Base-by-base conservation (phyloP, 139 green algal genomes). In the Zygnema cylindricum region DNA sequence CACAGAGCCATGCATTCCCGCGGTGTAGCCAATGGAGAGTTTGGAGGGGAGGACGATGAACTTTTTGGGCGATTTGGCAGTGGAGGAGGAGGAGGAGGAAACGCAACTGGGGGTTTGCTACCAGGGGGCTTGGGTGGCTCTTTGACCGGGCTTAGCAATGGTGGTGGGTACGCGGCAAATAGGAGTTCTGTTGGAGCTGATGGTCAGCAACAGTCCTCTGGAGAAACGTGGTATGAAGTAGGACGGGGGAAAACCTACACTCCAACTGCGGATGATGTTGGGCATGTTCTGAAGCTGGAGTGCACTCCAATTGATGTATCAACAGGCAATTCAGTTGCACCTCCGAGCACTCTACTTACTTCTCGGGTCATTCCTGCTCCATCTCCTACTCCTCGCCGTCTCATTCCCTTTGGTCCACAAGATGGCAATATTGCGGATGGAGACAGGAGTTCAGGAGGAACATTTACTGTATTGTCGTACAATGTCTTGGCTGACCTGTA, bases 401-500 rank as follows among this genome's bases (percentile, higher is more conserved):
- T 99, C 88, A 92, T 98, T 40, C 91, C 94, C 35, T 83, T 98
- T 33, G 87, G 92, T 41, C 84, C 79, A 36, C 42, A 85, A n/a
- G 87, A 42, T 77, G 63, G 86, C 86, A 33, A 82, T 83, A 1
- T 76, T 83, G 63, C 57, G 36, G 71, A 93, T 84, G 78, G 88
- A 83, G 76, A 36, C 83, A 57, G 43, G 77, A 23, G 1, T 78
- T 71, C 71, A 57, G 79, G 69, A 49, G 89, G 94, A 91, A 81
- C 91, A 3, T 99, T 99, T 93, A 98, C 96, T 16, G 89, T 98
- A 81, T 92, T 99, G 38, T 96, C 94, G 1, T 99, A 98, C 94
- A 99, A 99, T 93, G 93, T 99, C 75, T 94, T 99, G 76, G 96
- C 97, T 1, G 97, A 99, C 92, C 92, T 99, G 76, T 99, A 99